Percentiles rank a stretch among this genome's conserved stretches.
phyloP scores from a whole-genome alignment of 2,329 filamentous ascomycete genomes.

The Penicillium concentricum region DNA sequence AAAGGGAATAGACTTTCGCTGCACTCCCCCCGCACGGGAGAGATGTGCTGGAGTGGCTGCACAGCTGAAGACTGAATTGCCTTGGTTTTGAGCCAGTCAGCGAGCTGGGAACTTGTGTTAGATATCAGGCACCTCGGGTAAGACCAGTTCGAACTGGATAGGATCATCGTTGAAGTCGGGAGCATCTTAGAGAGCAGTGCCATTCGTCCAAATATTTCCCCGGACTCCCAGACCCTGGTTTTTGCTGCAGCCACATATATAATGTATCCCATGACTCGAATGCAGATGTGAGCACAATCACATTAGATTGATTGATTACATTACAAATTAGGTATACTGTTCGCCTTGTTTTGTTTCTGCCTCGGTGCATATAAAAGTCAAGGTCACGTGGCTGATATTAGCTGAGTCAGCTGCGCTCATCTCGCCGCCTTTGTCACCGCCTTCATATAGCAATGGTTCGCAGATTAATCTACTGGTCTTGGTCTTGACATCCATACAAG shows the following conservation, averaged over 20 bases:
- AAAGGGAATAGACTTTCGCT: constrained; percentile 12
- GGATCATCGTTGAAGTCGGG: neutral
- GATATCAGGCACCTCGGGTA: neutral
- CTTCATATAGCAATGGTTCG: neutral
- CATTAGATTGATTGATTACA: neutral
- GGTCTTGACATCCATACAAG: neutral
- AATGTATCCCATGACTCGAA: neutral
- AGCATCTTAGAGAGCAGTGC: neutral
- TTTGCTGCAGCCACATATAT: neutral
- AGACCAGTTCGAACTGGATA: neutral
- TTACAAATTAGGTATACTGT: neutral
- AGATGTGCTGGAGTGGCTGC: constrained; percentile 1
- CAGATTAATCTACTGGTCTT: constrained; percentile 6
- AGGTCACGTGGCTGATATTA: constrained; percentile 1
- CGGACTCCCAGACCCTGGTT: neutral
- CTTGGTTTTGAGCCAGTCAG: neutral
- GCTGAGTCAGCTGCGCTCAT: neutral
- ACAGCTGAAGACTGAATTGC: neutral
- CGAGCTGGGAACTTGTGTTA: neutral
- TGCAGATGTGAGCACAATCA: neutral
- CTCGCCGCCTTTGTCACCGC: constrained; percentile 2
- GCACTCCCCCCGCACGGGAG: constrained; percentile 13
- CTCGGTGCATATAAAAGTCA: neutral
- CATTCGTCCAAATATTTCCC: neutral
- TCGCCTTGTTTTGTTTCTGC: neutral